Conservation (phyloP, 2,329 filamentous ascomycete genomes). For the Pseudocercospora musae region DNA sequence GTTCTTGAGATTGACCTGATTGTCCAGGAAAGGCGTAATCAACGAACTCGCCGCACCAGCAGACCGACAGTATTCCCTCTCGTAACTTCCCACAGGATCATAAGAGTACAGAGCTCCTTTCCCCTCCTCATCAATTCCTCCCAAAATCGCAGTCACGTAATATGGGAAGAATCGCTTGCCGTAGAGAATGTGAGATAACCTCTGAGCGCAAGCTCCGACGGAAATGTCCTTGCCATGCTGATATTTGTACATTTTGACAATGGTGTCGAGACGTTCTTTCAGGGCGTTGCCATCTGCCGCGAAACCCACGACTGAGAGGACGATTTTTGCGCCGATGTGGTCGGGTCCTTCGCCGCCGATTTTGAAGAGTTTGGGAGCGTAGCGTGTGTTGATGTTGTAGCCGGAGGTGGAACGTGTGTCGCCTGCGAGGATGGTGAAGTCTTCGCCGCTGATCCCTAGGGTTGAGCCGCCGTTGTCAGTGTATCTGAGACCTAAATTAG, state of each 20-base stretch:
- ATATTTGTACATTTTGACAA: slow-evolving; percentile 99
- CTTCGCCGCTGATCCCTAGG: slow-evolving; percentile 85
- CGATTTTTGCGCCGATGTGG: slow-evolving; percentile 78
- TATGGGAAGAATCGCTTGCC: slow-evolving; percentile 98
- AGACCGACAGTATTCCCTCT: slow-evolving; percentile 92
- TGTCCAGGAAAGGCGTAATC: slow-evolving; percentile 99
- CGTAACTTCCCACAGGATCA: slow-evolving; percentile 96
- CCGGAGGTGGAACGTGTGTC: slow-evolving; percentile 94
- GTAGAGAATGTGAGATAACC: slow-evolving; percentile 93
- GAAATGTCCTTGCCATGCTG: slow-evolving; percentile 96
- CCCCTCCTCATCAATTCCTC: slow-evolving; percentile 90
- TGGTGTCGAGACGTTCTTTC: slow-evolving; percentile 86
- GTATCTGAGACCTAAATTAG: slow-evolving; percentile 58
- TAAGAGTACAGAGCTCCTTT: slow-evolving; percentile 94
- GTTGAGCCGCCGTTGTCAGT: slow-evolving; percentile 98
- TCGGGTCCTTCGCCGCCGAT: slow-evolving; percentile 87
- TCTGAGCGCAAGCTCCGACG: slow-evolving; percentile 90
- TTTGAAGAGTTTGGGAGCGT: slow-evolving; percentile 93
- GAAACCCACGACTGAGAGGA: slow-evolving; percentile 93
- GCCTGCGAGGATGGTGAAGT: slow-evolving; percentile 95
- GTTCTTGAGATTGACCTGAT: slow-evolving; percentile 99
- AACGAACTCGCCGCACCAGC: slow-evolving; percentile 80
- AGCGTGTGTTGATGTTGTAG: slow-evolving; percentile 98
- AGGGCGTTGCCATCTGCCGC: slow-evolving; percentile 91
- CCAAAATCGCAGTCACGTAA: slow-evolving; percentile 93